phyloP scores from a whole-genome alignment of 78 protist genomes.

The Cavenderia fasciculata region DNA sequence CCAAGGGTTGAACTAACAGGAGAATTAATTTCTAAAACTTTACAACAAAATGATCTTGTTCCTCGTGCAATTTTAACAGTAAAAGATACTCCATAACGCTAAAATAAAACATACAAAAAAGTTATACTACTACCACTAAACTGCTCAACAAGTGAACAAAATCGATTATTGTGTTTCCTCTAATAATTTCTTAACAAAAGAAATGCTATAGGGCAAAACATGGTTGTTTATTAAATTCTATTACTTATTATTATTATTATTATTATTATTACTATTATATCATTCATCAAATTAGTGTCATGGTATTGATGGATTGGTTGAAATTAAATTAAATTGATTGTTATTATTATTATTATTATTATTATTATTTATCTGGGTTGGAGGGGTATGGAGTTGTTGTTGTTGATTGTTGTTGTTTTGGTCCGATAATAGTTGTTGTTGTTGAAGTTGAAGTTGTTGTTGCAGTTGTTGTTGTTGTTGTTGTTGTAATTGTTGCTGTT shows the following conservation, averaged over 20 bases:
- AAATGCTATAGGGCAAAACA: too few relatives aligned
- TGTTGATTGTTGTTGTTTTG: conserved; percentile 13
- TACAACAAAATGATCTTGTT: conserved; percentile 33
- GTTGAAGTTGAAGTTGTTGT: conserved; percentile 44
- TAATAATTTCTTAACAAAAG: too few relatives aligned
- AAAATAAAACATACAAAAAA: too few relatives aligned
- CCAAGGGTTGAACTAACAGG: conserved; percentile 53
- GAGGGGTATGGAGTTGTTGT: not conserved
- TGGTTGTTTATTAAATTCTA: too few relatives aligned
- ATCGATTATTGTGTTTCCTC: too few relatives aligned
- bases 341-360: conserved; percentile 2
- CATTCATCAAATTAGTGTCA: too few relatives aligned
- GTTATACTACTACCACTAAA: too few relatives aligned
- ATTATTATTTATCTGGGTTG: not conserved
- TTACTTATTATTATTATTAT: too few relatives aligned
- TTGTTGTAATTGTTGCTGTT: not conserved
- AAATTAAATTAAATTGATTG: not conserved
- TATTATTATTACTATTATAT: too few relatives aligned
- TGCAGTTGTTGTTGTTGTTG: conserved; percentile 12
- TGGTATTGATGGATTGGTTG: not conserved
- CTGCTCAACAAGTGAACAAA: too few relatives aligned
- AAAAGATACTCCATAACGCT: too few relatives aligned
- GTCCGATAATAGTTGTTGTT: conserved; percentile 8
- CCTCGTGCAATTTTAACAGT: conserved; percentile 53
- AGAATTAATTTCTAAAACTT: conserved; percentile 29